Evolutionary conservation across 345 rosid species (phyloP).

Genomic region (Melaleuca alternifolia): DNA sequence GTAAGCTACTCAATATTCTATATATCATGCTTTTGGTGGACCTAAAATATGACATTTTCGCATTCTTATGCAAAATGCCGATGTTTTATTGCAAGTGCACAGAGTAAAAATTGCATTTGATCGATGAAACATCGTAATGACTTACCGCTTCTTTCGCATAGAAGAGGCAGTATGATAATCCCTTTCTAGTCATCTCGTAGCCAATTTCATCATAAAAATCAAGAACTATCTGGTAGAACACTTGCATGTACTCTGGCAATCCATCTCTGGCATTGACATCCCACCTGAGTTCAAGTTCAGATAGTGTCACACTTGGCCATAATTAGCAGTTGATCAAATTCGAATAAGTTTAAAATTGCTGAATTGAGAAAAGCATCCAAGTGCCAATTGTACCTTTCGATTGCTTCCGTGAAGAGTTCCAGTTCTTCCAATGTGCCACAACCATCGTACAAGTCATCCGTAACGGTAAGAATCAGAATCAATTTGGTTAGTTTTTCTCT

Average conservation of each 20-base stretch:
- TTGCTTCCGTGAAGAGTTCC: slow-evolving; percentile 4
- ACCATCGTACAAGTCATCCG: slow-evolving; percentile 14
- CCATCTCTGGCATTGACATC: neutral
- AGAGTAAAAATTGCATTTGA: neutral
- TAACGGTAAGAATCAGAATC: neutral
- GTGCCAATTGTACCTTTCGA: slow-evolving; percentile 2
- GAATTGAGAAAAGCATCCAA: neutral
- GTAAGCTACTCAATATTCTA: neutral
- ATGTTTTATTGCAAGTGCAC: neutral
- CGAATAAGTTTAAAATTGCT: neutral
- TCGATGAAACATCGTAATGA: neutral
- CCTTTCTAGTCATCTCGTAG: neutral
- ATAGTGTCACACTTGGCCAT: neutral
- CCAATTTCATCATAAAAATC: slow-evolving; percentile 17
- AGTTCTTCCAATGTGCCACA: slow-evolving; percentile 24
- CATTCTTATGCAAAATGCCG: neutral
- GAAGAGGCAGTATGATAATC: slow-evolving; percentile 2
- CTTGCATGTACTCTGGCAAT: slow-evolving; percentile 20
- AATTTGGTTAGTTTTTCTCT: slow-evolving; percentile 12
- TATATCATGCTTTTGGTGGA: neutral
- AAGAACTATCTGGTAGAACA: slow-evolving; percentile 11
- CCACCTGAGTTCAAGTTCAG: slow-evolving; percentile 7
- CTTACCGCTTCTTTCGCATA: slow-evolving; percentile 19
- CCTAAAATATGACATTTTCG: neutral
- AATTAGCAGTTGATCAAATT: neutral